Conservation (phyloP, 1,284 basidiomycete species). For the Phaffia rhodozyma region DNA sequence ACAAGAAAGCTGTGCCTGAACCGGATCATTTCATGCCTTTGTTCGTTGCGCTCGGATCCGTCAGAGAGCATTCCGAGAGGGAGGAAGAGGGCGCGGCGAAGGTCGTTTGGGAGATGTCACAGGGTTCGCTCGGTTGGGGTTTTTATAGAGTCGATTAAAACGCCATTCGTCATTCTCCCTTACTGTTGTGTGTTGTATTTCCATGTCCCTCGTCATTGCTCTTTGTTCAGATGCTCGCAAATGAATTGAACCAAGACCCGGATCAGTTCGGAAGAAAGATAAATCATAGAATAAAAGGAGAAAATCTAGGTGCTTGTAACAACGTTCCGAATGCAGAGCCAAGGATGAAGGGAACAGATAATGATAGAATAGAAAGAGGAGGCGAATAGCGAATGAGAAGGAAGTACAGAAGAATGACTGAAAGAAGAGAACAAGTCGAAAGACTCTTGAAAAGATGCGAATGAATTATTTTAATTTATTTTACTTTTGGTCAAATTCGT, state of each 20-base stretch:
- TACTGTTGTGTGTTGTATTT: too few species aligned
- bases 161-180: too few species aligned
- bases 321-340: not conserved
- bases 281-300: not conserved
- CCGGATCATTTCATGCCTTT: slow-evolving; percentile 34
- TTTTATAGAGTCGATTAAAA: slow-evolving; percentile 29
- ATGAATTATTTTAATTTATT: not conserved
- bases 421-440: not conserved
- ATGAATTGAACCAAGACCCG: too few species aligned
- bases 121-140: slow-evolving; percentile 32
- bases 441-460: not conserved
- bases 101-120: slow-evolving; percentile 21
- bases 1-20: slow-evolving; percentile 31
- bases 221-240: too few species aligned
- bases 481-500: too few species aligned
- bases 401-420: not conserved
- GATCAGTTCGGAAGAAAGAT: not conserved
- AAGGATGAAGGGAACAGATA: not conserved
- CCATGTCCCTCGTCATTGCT: too few species aligned
- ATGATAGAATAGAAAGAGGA: not conserved
- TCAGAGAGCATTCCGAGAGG: slow-evolving; percentile 17
- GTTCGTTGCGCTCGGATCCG: slow-evolving; percentile 29
- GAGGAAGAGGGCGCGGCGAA: slow-evolving; percentile 21
- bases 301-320: not conserved
- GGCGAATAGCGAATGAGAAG: not conserved